Evolutionary conservation across 345 rosid species (phyloP).

Genomic region (Citrus australasica): DNA sequence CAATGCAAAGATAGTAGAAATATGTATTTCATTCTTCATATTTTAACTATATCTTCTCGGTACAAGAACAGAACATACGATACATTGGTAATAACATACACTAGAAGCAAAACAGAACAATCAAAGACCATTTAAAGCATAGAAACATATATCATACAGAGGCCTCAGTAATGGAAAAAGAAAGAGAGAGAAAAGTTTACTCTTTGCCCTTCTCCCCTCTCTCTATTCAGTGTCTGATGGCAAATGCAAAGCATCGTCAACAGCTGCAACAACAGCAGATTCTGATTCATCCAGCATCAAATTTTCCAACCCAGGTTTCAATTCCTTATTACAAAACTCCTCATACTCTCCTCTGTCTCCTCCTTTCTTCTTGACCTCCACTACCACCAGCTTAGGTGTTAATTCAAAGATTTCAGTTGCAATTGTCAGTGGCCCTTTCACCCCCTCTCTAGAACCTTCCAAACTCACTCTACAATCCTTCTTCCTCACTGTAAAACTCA

Average conservation of each 20-base stretch:
- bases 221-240: slow-evolving; percentile 66
- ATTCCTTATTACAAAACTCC: slow-evolving; percentile 66
- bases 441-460: slow-evolving; percentile 68
- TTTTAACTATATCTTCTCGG: slow-evolving; percentile 21
- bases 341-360: slow-evolving; percentile 81
- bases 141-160: slow-evolving; percentile 21
- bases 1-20: slow-evolving; percentile 23
- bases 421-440: slow-evolving; percentile 56
- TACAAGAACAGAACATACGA: slow-evolving; percentile 23
- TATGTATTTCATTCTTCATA: slow-evolving; percentile 27
- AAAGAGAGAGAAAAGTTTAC: slow-evolving; percentile 27
- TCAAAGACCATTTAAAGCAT: neutral
- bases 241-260: slow-evolving; percentile 34
- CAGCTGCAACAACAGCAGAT: slow-evolving; percentile 13
- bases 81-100: slow-evolving; percentile 5
- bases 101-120: slow-evolving; percentile 25
- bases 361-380: slow-evolving; percentile 87
- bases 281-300: slow-evolving; percentile 55
- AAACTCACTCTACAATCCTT: slow-evolving; percentile 70
- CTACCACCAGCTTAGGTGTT: slow-evolving; percentile 61
- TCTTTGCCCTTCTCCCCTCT: slow-evolving; percentile 31
- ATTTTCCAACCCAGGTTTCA: slow-evolving; percentile 71
- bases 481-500: slow-evolving; percentile 72
- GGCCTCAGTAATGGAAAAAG: slow-evolving; percentile 6
- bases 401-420: slow-evolving; percentile 67